Conservation (phyloP, 331 rosid genomes). For the Prunus yedoensis region DNA sequence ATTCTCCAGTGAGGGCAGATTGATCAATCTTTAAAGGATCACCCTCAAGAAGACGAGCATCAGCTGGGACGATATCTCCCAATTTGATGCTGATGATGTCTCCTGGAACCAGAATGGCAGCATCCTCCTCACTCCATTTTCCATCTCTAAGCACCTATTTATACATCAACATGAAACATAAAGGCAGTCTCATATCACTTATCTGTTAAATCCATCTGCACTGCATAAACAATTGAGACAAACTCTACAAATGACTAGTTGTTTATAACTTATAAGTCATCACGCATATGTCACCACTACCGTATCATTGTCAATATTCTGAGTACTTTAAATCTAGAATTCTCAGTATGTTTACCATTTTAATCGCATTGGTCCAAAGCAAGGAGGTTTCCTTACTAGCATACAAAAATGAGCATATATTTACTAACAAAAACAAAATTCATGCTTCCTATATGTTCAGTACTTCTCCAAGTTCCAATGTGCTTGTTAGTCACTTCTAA, state of each 20-base stretch:
- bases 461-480: too few relatives aligned
- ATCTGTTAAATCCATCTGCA: background rate
- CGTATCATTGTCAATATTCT: too few relatives aligned
- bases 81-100: conserved; percentile 89
- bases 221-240: background rate
- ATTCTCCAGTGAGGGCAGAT: conserved; percentile 97
- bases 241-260: background rate
- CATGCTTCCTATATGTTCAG: too few relatives aligned
- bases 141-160: conserved; percentile 92
- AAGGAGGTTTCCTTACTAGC: background rate
- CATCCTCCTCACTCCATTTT: conserved; percentile 89
- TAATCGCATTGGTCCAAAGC: background rate
- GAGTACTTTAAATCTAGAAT: background rate
- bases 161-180: conserved; percentile 6
- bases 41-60: conserved; percentile 99
- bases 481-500: too few relatives aligned
- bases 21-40: conserved; percentile 92
- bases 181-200: conserved; percentile 8
- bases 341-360: background rate
- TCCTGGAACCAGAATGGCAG: conserved; percentile 93
- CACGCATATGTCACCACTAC: too few relatives aligned
- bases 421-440: background rate
- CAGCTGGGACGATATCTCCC: conserved; percentile 96
- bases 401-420: background rate
- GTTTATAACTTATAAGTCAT: background rate